Evolutionary conservation across 352 stramenopile genomes (phyloP), one percentile per base, ranked within the genome.

Genomic region (Globisporangium spinosum): DNA sequence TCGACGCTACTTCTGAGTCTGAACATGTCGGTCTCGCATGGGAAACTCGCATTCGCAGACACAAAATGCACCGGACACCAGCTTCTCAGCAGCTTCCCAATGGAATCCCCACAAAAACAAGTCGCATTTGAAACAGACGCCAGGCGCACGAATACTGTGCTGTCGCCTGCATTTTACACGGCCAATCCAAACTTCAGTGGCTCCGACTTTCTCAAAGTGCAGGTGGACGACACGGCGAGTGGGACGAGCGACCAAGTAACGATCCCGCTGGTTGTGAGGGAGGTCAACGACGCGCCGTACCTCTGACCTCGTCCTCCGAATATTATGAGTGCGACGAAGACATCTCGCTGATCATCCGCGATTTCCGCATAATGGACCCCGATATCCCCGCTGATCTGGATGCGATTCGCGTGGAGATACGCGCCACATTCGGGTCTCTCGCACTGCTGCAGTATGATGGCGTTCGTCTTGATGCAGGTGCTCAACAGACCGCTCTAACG

Each of bases 261-360:
- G 25, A 62, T 92, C 25, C 83, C 82, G 10, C 70, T 93, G 40
- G n/a, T 75, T 1, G 63, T 93, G 0, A 27, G 62, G 5, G 75
- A 87, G 43, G 47, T 89, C 53, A 94, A 94, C 58, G 85, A 93
- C 61, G 85, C 83, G 2, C 87, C 87, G n/a, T 92, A 65, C 65
- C 87, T 72, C 53, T 32, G 20, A 66, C 27, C 3, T 70, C 49
- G 12, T 51, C 40, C 2, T 49, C 43, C 12, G 65, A 78, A 25
- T 80, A 81, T 51, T 91, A 89, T 69, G 73, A 84, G 54, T 73
- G 68, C 2, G 62, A 76, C 1, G 87, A 94, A 72, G 83, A 93
- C 71, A 35, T 76, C 3, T 69, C 80, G 15, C 68, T 90, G 4
- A 32, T 88, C 6, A 72, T 93, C 12, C 40, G 53, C 1, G 72